These are phyloP conservation scores for Saraca asoca DNA, from an alignment of 331 rosid genomes.

Conservation along the genomic window DNA sequence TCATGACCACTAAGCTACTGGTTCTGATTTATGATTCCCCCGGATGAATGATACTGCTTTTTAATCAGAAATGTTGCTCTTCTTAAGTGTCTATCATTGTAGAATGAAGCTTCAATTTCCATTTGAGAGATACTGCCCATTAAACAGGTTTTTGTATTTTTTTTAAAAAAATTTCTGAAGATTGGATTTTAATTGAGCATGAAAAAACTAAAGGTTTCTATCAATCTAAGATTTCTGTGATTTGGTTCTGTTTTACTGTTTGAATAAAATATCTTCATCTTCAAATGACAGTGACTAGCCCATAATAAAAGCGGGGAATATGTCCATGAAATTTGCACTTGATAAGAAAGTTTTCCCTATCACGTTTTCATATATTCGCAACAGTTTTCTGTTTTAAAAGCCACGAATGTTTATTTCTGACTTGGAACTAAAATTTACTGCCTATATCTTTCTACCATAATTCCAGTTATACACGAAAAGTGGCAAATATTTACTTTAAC, in stretches of 20 bases:
- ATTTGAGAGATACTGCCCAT: neutral
- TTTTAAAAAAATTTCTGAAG: no score
- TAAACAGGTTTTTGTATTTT: neutral
- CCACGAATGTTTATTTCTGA: no score
- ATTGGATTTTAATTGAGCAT: neutral
- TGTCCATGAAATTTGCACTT: neutral
- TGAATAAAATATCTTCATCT: neutral
- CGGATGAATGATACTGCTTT: neutral
- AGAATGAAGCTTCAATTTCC: neutral
- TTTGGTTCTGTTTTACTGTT: neutral
- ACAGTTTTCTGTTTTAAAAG: no score
- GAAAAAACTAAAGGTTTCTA: neutral
- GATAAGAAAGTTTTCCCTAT: neutral
- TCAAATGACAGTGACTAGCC: neutral
- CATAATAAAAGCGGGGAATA: neutral
- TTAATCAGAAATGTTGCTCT: neutral
- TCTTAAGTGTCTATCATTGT: neutral
- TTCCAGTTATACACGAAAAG: no score
- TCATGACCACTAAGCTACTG: conserved; percentile 2
- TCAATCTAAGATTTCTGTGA: neutral
- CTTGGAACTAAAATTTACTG: no score
- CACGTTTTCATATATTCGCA: neutral
- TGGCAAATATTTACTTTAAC: no score
- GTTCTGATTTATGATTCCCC: neutral
- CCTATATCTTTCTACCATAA: no score